Evolutionary conservation across 176 grass and related monocot genomes (phyloP).

Genomic region (Hordeum marinum): DNA sequence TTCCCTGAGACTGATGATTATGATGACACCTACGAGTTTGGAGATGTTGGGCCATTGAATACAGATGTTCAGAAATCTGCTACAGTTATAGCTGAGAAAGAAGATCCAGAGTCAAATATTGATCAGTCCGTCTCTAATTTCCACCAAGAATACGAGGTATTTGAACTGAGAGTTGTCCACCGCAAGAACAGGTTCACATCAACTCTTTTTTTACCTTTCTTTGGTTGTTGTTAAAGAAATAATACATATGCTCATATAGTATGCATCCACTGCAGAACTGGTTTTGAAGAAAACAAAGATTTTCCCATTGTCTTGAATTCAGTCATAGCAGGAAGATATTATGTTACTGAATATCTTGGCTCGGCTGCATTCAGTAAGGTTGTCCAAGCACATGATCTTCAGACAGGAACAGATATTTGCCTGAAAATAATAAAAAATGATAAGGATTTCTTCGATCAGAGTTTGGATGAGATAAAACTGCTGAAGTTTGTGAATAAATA

Average conservation of each 20-base stretch:
- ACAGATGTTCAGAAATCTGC: conserved; percentile 30
- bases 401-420: conserved; percentile 72
- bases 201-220: conserved; percentile 17
- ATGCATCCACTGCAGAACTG: conserved; percentile 64
- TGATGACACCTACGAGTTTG: conserved; percentile 46
- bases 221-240: conserved; percentile 21
- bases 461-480: conserved; percentile 97
- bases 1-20: conserved; percentile 44
- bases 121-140: conserved; percentile 59
- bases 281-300: conserved; percentile 98
- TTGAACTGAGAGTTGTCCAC: conserved; percentile 98
- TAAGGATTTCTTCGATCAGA: conserved; percentile 98
- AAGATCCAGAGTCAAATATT: conserved; percentile 53
- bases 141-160: conserved; percentile 76
- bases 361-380: conserved; percentile 97
- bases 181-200: conserved; percentile 90
- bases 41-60: conserved; percentile 30
- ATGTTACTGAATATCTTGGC: conserved; percentile 87
- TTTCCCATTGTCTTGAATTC: conserved; percentile 79
- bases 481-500: conserved; percentile 93
- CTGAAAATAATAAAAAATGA: conserved; percentile 99
- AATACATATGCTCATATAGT: conserved; percentile 48
- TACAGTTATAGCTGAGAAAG: conserved; percentile 41
- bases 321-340: conserved; percentile 91
- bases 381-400: conserved; percentile 92